Evolutionary conservation across 2,329 filamentous ascomycete species (phyloP), one percentile per base, ranked within the genome.

Genomic region (Cordyceps militaris): DNA sequence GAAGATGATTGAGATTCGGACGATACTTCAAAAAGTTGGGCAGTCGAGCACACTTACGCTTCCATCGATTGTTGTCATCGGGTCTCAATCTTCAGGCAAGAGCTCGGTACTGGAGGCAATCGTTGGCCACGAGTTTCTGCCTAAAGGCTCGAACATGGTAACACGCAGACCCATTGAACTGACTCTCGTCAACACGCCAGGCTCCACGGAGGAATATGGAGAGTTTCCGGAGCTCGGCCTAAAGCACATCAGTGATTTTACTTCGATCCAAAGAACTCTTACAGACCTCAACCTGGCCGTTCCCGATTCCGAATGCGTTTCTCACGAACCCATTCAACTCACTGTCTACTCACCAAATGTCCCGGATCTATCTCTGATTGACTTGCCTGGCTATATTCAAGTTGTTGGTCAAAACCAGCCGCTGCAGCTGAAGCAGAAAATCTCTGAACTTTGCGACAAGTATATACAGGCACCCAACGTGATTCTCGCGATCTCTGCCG

Each of bases 1-100:
- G 76, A 97, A 97, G 76, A 99, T 99, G 94, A 99, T 99, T 67
- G 94, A 99, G 76, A 97, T 99, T 58, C 82, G 95, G 64, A 92
- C 87, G 64, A 90, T 99, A 58, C 79, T 99, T 24, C 89, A 95
- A 67, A 90, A 87, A 26, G 89, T 99, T 48, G 95, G 92, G 34
- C 93, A 99, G 75, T 95, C 92, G 0, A 91, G 88, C 63, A 85
- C 89, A 3, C 77, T 99, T 62, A 93, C 89, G 1, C 76, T 99
- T 23, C 94, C 94, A 0, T 97, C 95, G 0, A 99, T 99, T 59
- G 94, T 99, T n/a, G 94, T 99, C 38, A 97, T 99, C 65, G 94
- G 94, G 24, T 99, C 94, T 2, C 94, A 99, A 70, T 99, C 94
- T 0, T 97, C 94, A 0, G 94, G 94, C 42, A 99, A 99, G 76